Evolutionary conservation across 352 stramenopile species (phyloP).

Genomic region (Pythium phragmiticola): DNA sequence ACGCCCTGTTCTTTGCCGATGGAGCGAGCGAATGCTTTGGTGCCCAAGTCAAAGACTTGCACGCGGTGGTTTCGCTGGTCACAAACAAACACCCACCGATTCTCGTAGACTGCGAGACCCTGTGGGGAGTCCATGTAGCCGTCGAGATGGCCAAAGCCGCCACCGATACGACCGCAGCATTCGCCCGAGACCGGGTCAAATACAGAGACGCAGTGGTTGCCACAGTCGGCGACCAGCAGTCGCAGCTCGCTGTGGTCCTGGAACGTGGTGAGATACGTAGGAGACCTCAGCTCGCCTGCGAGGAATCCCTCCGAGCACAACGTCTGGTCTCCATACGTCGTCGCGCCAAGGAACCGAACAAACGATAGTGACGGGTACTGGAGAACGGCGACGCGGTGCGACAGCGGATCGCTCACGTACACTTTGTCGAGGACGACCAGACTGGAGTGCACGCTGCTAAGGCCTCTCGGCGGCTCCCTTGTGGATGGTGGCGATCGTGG

Average conservation of each 20-base stretch:
- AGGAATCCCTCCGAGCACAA: conserved; percentile 48
- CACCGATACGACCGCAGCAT: conserved; percentile 43
- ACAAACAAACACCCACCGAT: conserved; percentile 46
- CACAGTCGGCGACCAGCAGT: conserved; percentile 54
- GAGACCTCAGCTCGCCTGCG: conserved; percentile 49
- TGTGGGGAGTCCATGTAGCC: conserved; percentile 57
- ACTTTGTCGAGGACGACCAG: conserved; percentile 17
- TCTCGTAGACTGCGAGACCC: conserved; percentile 43
- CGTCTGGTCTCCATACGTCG: conserved; percentile 54
- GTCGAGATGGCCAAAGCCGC: conserved; percentile 51
- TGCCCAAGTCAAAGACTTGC: conserved; percentile 50
- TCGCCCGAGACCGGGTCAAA: conserved; percentile 41
- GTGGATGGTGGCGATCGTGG: not conserved
- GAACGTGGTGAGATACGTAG: conserved; percentile 39
- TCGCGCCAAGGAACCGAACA: conserved; percentile 46
- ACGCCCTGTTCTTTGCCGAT: conserved; percentile 40
- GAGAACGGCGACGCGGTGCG: conserved; percentile 52
- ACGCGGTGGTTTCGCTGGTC: conserved; percentile 74
- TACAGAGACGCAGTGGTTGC: conserved; percentile 58
- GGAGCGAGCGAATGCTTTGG: conserved; percentile 21
- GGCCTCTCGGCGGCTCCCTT: not conserved
- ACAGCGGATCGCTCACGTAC: conserved; percentile 53
- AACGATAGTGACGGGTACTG: conserved; percentile 33
- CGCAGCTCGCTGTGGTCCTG: not conserved
- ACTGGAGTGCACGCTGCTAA: conserved; percentile 12